Conservation (phyloP, 225 moss, liverwort and hornwort genomes). For the Physcomitrium patens region DNA sequence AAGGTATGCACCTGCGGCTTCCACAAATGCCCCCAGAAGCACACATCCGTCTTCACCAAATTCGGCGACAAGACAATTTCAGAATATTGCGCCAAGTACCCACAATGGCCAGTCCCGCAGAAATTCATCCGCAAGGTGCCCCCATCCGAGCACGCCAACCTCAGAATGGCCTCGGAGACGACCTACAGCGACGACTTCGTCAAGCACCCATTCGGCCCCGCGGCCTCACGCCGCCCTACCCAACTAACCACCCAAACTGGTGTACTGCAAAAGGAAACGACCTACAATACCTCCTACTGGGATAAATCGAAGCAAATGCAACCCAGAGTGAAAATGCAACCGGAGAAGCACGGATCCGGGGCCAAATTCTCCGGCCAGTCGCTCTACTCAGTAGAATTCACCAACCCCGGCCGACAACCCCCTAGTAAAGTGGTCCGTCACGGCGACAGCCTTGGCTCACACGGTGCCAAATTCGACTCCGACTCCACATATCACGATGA, state of each 20-base stretch:
- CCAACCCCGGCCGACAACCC: slow-evolving; percentile 9
- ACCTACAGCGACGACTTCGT: slow-evolving; percentile 53
- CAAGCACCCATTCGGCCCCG: slow-evolving; percentile 42
- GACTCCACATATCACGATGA: slow-evolving; percentile 56
- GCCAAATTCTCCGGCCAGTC: slow-evolving; percentile 40
- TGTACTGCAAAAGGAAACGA: slow-evolving; percentile 41
- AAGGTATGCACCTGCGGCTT: slow-evolving; percentile 59
- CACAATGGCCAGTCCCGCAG: slow-evolving; percentile 46
- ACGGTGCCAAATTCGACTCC: slow-evolving; percentile 42
- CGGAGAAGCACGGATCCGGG: neutral
- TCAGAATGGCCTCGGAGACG: slow-evolving; percentile 38
- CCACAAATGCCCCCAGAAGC: slow-evolving; percentile 62
- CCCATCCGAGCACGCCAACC: neutral
- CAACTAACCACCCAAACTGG: neutral
- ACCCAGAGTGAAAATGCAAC: neutral
- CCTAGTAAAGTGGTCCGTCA: slow-evolving; percentile 20
- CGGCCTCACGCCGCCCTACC: slow-evolving; percentile 11
- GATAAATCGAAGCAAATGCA: slow-evolving; percentile 43
- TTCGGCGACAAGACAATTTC: slow-evolving; percentile 43
- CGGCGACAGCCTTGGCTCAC: slow-evolving; percentile 32
- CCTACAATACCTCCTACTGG: slow-evolving; percentile 48
- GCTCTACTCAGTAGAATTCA: slow-evolving; percentile 34
- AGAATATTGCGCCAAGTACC: slow-evolving; percentile 51
- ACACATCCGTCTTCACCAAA: slow-evolving; percentile 49
- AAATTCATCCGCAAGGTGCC: slow-evolving; percentile 26